Base-by-base conservation (phyloP, 192 early-diverging fungal species). In the Bifiguratus adelaidae region DNA sequence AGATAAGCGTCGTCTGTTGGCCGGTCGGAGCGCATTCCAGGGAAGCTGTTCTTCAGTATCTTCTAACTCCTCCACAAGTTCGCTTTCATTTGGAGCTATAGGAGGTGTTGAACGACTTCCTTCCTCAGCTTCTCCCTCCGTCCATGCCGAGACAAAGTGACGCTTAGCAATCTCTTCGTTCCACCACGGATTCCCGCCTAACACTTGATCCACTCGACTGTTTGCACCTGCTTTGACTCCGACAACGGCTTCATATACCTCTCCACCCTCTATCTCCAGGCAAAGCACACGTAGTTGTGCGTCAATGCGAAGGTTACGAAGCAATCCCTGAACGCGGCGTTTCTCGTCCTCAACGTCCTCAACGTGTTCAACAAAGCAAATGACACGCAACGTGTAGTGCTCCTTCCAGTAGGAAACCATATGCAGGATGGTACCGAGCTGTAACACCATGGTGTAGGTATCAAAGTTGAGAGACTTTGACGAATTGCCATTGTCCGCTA, bases 371-470 rank as follows among this genome's bases (percentile, higher is more conserved):
- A 85, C 83, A 77, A 85, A 85, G 30, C 71, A 68, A 66, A 81
- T 73, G 6, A 78, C 75, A 2, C 80, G 78, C 41, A 82, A 56
- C 3, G 27, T 33, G 46, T 68, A 82, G 50, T 71, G 71, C 21
- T 71, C 59, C 48, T 64, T 70, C 82, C 82, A 85, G 41, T 79
- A 67, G 2, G 76, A 76, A 6, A 81, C 80, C 71, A 83, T 70
- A 29, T 83, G 73, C 35, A 86, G 48, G 20, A 86, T 81, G 7
- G 79, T 80, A 13, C 79, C 83, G 40, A 86, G 69, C 60, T 86
- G 83, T 30, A 86, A 56, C 6, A 86, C 80, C 76, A 83, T 74
- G 24, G 82, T 74, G 48, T 83, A 83, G 0, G 81, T 79, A 40
- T 80, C 75, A 66, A 85, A 81, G 32, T n/a, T n/a, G n/a, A n/a